These are phyloP conservation scores for Urtica urens DNA, from an alignment of 306 rosid species.

Conservation along the genomic window DNA sequence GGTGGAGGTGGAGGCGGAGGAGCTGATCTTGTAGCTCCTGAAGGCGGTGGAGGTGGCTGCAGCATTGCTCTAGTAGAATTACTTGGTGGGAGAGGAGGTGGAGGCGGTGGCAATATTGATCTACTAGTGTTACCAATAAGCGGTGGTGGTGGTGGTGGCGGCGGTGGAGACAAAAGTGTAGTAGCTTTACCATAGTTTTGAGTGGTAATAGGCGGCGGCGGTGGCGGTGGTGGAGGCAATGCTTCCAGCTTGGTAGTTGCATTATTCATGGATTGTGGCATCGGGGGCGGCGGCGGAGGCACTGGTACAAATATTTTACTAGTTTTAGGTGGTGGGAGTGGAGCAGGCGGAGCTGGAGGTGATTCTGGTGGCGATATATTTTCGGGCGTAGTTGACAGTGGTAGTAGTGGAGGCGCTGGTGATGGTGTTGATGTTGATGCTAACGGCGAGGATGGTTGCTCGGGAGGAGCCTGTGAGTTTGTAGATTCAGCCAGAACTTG, in stretches of 20 bases:
- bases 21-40: background rate
- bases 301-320: constrained; percentile 5
- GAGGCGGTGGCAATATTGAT: constrained; percentile 4
- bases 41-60: background rate
- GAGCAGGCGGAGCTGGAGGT: constrained; percentile 11
- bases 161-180: background rate
- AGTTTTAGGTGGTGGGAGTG: constrained; percentile 16
- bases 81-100: too few species aligned
- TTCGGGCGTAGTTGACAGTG: background rate
- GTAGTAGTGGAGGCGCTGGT: constrained; percentile 2
- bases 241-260: background rate
- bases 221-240: constrained; percentile 20
- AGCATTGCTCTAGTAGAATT: too few species aligned
- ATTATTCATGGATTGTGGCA: background rate
- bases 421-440: background rate
- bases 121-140: background rate
- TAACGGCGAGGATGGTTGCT: constrained; percentile 8
- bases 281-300: constrained; percentile 1
- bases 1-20: constrained; percentile 11
- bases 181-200: background rate
- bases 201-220: background rate
- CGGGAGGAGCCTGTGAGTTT: constrained; percentile 15
- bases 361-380: background rate
- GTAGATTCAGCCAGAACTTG: constrained; percentile 18
- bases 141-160: constrained; percentile 17